Percentiles rank a stretch among this genome's conserved stretches.
These are phyloP conservation scores for Debaryomycetaceae sp. DNA, from an alignment of 1,139 yeast genomes.

Conservation along the genomic window DNA sequence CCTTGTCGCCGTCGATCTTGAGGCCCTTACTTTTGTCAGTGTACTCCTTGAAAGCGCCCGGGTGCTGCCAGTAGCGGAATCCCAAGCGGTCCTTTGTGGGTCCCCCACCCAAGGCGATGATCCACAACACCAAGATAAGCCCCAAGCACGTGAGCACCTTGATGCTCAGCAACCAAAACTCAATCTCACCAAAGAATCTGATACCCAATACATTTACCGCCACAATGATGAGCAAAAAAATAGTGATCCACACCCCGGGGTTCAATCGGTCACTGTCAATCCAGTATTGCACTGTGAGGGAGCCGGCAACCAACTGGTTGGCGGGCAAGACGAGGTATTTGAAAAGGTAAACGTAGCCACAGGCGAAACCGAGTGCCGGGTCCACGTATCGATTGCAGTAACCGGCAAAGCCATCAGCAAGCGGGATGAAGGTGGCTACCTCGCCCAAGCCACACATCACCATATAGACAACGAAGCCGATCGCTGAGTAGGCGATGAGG, in stretches of 20 bases:
- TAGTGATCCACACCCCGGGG: constrained; percentile 58
- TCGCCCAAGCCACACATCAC: constrained; percentile 74
- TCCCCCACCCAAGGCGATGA: constrained; percentile 54
- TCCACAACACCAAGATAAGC: constrained; percentile 44
- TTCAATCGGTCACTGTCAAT: constrained; percentile 41
- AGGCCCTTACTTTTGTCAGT: constrained; percentile 24
- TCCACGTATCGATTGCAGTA: constrained; percentile 66
- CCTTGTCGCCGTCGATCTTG: constrained; percentile 29
- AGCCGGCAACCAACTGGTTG: constrained; percentile 57
- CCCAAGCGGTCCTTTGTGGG: constrained; percentile 62
- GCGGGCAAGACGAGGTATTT: constrained; percentile 66
- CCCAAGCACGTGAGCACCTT: constrained; percentile 57
- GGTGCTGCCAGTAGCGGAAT: constrained; percentile 61
- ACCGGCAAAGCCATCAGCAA: constrained; percentile 68
- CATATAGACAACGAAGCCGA: constrained; percentile 62
- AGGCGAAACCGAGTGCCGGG: constrained; percentile 70
- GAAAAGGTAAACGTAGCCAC: constrained; percentile 63
- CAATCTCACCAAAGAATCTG: constrained; percentile 19
- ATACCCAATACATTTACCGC: constrained; percentile 33
- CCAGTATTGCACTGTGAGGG: constrained; percentile 63
- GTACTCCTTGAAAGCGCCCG: constrained; percentile 57
- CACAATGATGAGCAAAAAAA: constrained; percentile 43
- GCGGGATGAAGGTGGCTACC: constrained; percentile 68
- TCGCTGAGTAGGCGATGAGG: constrained; percentile 54
- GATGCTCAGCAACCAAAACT: constrained; percentile 57